Evolutionary conservation across 345 rosid species (phyloP).

Genomic region (Hibiscus mutabilis): DNA sequence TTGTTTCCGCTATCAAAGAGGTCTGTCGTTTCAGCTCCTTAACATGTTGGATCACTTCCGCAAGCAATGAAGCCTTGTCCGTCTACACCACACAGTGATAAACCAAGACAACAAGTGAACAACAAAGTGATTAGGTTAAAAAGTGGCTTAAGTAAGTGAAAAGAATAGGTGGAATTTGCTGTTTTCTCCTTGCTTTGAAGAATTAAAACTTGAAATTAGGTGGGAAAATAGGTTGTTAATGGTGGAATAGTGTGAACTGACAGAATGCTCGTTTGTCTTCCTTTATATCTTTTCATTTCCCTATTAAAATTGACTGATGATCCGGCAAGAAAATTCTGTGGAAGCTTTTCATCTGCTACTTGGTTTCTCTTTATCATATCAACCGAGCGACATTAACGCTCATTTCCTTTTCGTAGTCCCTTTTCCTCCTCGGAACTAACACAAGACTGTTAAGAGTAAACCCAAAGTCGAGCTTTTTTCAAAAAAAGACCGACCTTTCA

Average conservation of each 20-base stretch:
- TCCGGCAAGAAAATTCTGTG: slow-evolving; percentile 50
- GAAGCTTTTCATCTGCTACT: slow-evolving; percentile 59
- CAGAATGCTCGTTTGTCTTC: slow-evolving; percentile 20
- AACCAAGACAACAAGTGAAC: not conserved
- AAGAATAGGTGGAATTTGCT: no score
- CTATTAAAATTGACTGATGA: slow-evolving; percentile 22
- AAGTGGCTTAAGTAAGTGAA: no score
- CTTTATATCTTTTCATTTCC: slow-evolving; percentile 22
- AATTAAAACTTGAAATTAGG: no score
- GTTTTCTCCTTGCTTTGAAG: no score
- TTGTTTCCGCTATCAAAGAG: slow-evolving; percentile 68
- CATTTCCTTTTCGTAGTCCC: not conserved
- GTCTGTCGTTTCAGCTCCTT: slow-evolving; percentile 83
- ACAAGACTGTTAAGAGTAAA: not conserved
- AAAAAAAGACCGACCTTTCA: not conserved
- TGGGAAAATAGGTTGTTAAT: no score
- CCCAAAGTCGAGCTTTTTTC: not conserved
- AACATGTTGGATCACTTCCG: slow-evolving; percentile 87
- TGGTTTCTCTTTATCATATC: slow-evolving; percentile 50
- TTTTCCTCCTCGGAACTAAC: not conserved
- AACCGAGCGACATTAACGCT: not conserved
- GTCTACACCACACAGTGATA: slow-evolving; percentile 36
- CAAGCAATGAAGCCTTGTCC: slow-evolving; percentile 92
- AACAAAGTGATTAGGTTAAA: not conserved
- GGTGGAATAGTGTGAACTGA: slow-evolving; percentile 14